Conservation (phyloP, 345 rosid genomes). For the Eutrema heterophyllum region DNA sequence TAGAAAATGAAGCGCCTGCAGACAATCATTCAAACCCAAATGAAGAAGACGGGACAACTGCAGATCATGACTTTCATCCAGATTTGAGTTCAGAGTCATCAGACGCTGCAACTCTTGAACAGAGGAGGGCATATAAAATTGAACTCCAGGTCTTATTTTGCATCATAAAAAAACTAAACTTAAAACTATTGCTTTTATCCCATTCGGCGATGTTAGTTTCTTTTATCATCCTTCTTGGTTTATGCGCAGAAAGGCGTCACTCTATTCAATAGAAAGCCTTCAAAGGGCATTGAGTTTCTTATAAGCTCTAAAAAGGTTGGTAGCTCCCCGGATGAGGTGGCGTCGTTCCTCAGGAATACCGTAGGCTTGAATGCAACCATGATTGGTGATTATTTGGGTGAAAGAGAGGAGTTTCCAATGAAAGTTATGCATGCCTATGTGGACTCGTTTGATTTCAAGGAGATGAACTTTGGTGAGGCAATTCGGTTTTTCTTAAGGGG, state of each 20-base stretch:
- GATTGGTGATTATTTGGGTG: constrained; percentile 97
- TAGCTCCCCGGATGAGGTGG: constrained; percentile 77
- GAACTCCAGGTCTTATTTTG: constrained; percentile 73
- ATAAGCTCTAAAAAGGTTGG: constrained; percentile 67
- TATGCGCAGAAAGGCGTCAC: constrained; percentile 81
- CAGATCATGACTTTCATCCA: constrained; percentile 66
- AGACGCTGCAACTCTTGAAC: constrained; percentile 83
- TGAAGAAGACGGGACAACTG: constrained; percentile 58
- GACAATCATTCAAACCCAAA: constrained; percentile 42
- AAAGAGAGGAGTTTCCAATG: constrained; percentile 85
- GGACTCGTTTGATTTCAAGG: constrained; percentile 84
- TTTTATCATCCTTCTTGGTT: constrained; percentile 10
- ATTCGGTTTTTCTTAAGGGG: constrained; percentile 90
- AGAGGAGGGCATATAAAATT: constrained; percentile 84
- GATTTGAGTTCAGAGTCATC: constrained; percentile 65
- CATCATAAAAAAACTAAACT: constrained; percentile 3
- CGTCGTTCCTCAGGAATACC: constrained; percentile 68
- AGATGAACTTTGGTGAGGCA: constrained; percentile 78
- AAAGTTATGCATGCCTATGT: constrained; percentile 97
- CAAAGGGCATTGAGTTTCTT: constrained; percentile 88
- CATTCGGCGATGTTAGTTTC: neutral
- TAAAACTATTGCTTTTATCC: neutral
- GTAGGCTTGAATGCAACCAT: constrained; percentile 71
- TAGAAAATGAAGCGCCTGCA: constrained; percentile 47
- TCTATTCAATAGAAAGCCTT: constrained; percentile 82